A percentile compares a stretch with the other conserved stretches of the same genome.
Conservation (phyloP, 306 rosid species). For the apple (Malus domestica) region DNA sequence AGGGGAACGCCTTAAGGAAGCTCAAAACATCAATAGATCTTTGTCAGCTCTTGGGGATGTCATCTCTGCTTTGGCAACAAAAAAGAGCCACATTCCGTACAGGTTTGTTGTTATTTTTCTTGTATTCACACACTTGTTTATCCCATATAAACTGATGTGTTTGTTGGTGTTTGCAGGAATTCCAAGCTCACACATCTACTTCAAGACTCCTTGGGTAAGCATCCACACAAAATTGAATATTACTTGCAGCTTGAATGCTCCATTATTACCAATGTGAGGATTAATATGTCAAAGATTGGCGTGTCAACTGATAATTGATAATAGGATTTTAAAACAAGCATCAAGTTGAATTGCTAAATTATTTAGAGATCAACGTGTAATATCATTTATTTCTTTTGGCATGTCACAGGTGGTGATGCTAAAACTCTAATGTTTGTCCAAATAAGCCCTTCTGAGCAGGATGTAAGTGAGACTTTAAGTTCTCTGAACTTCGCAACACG, state of each 20-base stretch:
- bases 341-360: neutral
- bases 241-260: neutral
- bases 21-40: conserved; percentile 24
- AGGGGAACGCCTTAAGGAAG: conserved; percentile 23
- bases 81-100: conserved; percentile 12
- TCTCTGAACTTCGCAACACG: conserved; percentile 14
- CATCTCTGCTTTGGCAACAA: conserved; percentile 17
- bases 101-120: neutral
- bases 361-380: neutral
- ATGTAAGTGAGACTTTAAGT: conserved; percentile 12
- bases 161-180: conserved; percentile 3
- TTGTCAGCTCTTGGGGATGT: conserved; percentile 26
- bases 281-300: neutral
- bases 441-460: conserved; percentile 20
- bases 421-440: conserved; percentile 26
- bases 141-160: neutral
- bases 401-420: conserved; percentile 20
- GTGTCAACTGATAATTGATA: neutral
- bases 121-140: neutral
- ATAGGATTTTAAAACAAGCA: neutral
- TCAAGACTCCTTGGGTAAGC: conserved; percentile 23
- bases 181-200: conserved; percentile 23
- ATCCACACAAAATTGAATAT: neutral
- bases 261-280: neutral
- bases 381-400: neutral